These are phyloP conservation scores for Phialocephala sp. DNA, from an alignment of 2,329 filamentous ascomycete species.

Conservation along the genomic window DNA sequence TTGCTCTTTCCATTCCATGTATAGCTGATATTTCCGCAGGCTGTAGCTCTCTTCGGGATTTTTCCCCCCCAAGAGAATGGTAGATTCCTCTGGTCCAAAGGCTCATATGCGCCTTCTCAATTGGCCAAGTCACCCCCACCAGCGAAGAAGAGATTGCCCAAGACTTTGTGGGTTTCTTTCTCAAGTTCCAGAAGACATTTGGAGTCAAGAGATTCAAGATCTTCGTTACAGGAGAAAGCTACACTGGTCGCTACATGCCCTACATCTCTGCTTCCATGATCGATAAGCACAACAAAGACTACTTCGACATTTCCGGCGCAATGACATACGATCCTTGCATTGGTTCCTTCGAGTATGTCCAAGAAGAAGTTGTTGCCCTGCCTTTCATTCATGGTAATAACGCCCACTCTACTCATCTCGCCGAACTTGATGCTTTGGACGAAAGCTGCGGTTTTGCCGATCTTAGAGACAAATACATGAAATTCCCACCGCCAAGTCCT, in stretches of 20 bases:
- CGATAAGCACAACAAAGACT: slow-evolving; percentile 51
- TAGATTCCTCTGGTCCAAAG: slow-evolving; percentile 42
- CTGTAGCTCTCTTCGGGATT: slow-evolving; percentile 47
- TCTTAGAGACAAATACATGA: slow-evolving; percentile 52
- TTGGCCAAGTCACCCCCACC: slow-evolving; percentile 39
- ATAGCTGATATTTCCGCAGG: no score
- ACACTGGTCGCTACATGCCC: slow-evolving; percentile 59
- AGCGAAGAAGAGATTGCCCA: slow-evolving; percentile 52
- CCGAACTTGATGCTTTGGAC: slow-evolving; percentile 47
- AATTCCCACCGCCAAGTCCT: slow-evolving; percentile 46
- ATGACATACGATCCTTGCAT: slow-evolving; percentile 35
- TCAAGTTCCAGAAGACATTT: slow-evolving; percentile 61
- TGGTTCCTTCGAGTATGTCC: slow-evolving; percentile 25
- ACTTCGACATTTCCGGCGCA: slow-evolving; percentile 53
- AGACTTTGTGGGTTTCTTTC: slow-evolving; percentile 56
- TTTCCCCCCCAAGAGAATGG: slow-evolving; percentile 46
- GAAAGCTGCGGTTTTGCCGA: slow-evolving; percentile 52
- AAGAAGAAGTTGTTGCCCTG: slow-evolving; percentile 45
- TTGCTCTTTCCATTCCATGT: no score
- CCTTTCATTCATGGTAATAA: slow-evolving; percentile 44
- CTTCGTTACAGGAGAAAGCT: slow-evolving; percentile 60
- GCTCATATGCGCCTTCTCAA: slow-evolving; percentile 36
- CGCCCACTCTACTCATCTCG: slow-evolving; percentile 50
- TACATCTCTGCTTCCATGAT: slow-evolving; percentile 62
- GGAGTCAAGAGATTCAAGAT: slow-evolving; percentile 57